Percentiles rank a stretch among this genome's conserved stretches.
phyloP scores from a whole-genome alignment of 1,139 yeast species.

The Sugiyamaella paludigena region DNA sequence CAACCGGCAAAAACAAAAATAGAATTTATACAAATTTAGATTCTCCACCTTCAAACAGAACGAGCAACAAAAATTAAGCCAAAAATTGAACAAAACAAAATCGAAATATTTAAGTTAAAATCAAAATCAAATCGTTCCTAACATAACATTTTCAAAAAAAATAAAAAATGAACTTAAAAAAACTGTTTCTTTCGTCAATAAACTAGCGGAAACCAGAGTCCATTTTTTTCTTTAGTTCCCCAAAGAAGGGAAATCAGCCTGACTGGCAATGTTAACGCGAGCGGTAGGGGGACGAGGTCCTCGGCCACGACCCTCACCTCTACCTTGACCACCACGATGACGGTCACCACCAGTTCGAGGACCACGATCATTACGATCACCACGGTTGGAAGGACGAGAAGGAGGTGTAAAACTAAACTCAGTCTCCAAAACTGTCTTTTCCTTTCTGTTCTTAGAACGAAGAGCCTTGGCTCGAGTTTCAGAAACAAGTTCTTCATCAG shows the following conservation, averaged over 20 bases:
- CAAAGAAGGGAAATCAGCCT: constrained; percentile 36
- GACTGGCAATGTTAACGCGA: constrained; percentile 29
- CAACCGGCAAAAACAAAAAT: background rate
- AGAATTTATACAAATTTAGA: no score
- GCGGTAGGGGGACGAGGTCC: constrained; percentile 29
- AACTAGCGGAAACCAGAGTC: no score
- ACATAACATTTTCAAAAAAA: no score
- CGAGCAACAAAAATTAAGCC: background rate
- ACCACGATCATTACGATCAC: constrained; percentile 33
- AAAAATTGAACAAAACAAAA: no score
- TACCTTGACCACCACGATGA: constrained; percentile 21
- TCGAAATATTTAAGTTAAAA: background rate
- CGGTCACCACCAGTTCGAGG: constrained; percentile 29
- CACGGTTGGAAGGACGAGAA: constrained; percentile 27
- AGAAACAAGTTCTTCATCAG: constrained; percentile 49
- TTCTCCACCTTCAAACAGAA: background rate
- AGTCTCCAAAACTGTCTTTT: constrained; percentile 62
- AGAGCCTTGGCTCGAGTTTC: constrained; percentile 48
- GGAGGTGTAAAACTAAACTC: constrained; percentile 59
- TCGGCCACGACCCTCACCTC: constrained; percentile 33
- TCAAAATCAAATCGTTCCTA: background rate
- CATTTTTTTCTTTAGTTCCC: constrained; percentile 27
- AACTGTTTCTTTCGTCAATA: no score
- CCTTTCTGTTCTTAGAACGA: constrained; percentile 59
- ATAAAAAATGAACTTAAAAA: no score